A percentile compares a stretch with the other conserved stretches of the same genome.
Conservation (phyloP, 2,329 filamentous ascomycete species). For the Pseudogymnoascus sp. region DNA sequence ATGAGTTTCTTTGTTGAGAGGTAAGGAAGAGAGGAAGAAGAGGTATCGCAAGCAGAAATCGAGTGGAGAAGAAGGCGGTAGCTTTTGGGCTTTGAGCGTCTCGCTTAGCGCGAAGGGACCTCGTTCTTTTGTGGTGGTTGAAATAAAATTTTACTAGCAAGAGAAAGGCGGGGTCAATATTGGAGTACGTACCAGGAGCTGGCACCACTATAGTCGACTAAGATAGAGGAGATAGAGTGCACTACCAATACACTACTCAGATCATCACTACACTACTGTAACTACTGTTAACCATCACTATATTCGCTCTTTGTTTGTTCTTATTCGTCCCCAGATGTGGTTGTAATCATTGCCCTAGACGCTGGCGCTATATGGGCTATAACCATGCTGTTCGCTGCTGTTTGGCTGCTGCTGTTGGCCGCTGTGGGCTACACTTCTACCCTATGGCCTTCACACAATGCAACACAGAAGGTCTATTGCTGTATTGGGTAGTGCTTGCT, state of each 20-base stretch:
- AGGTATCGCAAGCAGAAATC: conserved; percentile 17
- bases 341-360: background rate
- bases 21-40: conserved; percentile 17
- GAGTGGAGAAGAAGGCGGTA: conserved; percentile 14
- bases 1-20: conserved; percentile 16
- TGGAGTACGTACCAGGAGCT: conserved; percentile 4
- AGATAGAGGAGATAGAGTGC: too few species aligned
- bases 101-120: conserved; percentile 9
- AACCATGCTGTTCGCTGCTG: background rate
- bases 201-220: background rate
- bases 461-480: background rate
- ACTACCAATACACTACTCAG: background rate
- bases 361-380: background rate
- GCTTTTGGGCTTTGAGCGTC: conserved; percentile 9
- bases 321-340: background rate
- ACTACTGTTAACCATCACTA: background rate
- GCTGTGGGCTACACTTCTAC: background rate
- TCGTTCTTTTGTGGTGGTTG: conserved; percentile 7
- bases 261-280: background rate
- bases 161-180: conserved; percentile 8
- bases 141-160: conserved; percentile 8
- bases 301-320: background rate
- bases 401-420: background rate
- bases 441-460: background rate
- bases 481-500: background rate